phyloP scores from a whole-genome alignment of 2,329 filamentous ascomycete species.

The Sphaerulina populicola region DNA sequence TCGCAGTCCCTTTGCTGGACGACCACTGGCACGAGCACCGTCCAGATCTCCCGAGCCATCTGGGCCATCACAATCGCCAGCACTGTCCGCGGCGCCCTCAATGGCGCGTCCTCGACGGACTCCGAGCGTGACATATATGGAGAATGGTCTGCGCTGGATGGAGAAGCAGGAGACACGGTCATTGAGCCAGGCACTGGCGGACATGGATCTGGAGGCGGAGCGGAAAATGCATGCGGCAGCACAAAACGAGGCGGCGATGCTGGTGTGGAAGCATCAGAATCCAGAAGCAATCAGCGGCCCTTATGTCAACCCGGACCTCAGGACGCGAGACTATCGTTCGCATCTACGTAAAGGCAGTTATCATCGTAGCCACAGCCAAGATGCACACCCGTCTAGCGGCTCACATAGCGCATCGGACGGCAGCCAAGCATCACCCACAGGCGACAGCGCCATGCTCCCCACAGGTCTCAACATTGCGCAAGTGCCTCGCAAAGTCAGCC shows the following conservation, averaged over 20 bases:
- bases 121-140: conserved; percentile 61
- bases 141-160: conserved; percentile 67
- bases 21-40: conserved; percentile 27
- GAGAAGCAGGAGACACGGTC: conserved; percentile 69
- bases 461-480: conserved; percentile 15
- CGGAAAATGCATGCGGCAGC: conserved; percentile 59
- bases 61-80: conserved; percentile 10
- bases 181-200: conserved; percentile 62
- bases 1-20: conserved; percentile 27
- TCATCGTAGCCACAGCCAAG: conserved; percentile 44
- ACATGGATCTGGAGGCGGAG: conserved; percentile 60
- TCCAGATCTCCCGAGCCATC: conserved; percentile 29
- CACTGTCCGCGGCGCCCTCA: conserved; percentile 27
- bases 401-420: conserved; percentile 16
- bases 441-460: conserved; percentile 5
- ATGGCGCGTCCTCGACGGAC: conserved; percentile 37
- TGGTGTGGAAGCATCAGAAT: conserved; percentile 69
- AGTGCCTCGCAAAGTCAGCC: conserved; percentile 17
- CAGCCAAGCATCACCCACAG: conserved; percentile 14
- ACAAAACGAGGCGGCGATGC: conserved; percentile 66
- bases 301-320: conserved; percentile 31
- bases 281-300: conserved; percentile 51
- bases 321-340: conserved; percentile 48
- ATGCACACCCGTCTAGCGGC: conserved; percentile 13
- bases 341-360: conserved; percentile 66